Conservation (phyloP, 208 protist genomes). For the Acanthamoeba castellanii region DNA sequence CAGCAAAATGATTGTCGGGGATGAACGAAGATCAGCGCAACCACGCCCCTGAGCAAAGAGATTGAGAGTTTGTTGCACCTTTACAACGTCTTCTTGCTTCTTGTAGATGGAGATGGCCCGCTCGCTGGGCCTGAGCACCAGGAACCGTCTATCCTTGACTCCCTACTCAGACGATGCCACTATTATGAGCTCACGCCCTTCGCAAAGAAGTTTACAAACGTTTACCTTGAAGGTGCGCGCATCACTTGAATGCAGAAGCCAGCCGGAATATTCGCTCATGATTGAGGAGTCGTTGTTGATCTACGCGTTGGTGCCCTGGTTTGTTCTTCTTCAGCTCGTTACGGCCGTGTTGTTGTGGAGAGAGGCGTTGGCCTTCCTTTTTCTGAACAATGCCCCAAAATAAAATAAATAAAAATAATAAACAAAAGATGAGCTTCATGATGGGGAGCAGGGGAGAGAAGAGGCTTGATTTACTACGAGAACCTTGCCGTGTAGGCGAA, state of each 20-base stretch:
- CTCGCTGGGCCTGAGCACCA: neutral
- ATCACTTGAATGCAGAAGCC: constrained; percentile 1
- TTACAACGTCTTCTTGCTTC: neutral
- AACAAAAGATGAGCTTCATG: too few relatives aligned
- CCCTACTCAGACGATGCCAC: neutral
- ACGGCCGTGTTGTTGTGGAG: too few relatives aligned
- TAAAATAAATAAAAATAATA: too few relatives aligned
- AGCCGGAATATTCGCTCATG: constrained; percentile 4
- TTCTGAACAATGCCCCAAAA: too few relatives aligned
- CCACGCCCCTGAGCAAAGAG: neutral
- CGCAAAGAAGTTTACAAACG: neutral
- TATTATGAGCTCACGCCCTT: neutral
- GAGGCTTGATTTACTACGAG: neutral
- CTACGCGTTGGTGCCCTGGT: neutral
- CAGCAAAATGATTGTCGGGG: neutral
- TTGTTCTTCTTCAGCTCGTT: neutral
- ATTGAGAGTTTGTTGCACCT: neutral
- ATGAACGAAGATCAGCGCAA: neutral
- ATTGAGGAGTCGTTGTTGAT: neutral
- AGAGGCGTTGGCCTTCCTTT: too few relatives aligned
- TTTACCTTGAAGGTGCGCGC: neutral
- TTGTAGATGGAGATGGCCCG: neutral
- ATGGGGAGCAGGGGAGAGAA: neutral
- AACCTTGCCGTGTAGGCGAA: neutral
- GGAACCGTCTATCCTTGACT: neutral